These are phyloP conservation scores for Actinomortierella ambigua DNA, from an alignment of 371 early-diverging fungal genomes.

Conservation along the genomic window DNA sequence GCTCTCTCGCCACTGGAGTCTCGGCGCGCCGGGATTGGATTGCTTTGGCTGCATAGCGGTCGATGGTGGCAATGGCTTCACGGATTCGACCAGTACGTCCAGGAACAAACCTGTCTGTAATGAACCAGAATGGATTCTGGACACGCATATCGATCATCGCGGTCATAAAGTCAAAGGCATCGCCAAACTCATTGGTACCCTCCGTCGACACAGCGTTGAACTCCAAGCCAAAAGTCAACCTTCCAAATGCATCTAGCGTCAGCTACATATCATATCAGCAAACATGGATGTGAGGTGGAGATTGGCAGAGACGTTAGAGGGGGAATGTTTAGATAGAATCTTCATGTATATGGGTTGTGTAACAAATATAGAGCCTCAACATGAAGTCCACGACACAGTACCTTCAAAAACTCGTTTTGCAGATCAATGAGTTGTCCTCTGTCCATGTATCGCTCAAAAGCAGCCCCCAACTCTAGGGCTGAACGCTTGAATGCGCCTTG, in stretches of 20 bases:
- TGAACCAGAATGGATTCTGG: neutral
- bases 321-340: too few relatives aligned
- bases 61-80: neutral
- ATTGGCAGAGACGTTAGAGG: too few relatives aligned
- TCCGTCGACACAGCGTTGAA: neutral
- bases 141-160: neutral
- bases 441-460: neutral
- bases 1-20: neutral
- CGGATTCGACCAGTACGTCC: neutral
- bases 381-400: too few relatives aligned
- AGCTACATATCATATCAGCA: too few relatives aligned
- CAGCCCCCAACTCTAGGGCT: neutral
- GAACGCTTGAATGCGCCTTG: neutral
- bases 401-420: neutral
- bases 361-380: too few relatives aligned
- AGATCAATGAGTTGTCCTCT: neutral
- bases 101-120: neutral
- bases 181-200: slow-evolving; percentile 1
- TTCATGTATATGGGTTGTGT: too few relatives aligned
- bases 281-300: too few relatives aligned
- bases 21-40: neutral
- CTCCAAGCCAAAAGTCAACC: neutral
- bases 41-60: neutral
- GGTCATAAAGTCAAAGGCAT: neutral
- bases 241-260: neutral